Conservation (phyloP, 208 protist species). For the Acanthamoeba royreba region DNA sequence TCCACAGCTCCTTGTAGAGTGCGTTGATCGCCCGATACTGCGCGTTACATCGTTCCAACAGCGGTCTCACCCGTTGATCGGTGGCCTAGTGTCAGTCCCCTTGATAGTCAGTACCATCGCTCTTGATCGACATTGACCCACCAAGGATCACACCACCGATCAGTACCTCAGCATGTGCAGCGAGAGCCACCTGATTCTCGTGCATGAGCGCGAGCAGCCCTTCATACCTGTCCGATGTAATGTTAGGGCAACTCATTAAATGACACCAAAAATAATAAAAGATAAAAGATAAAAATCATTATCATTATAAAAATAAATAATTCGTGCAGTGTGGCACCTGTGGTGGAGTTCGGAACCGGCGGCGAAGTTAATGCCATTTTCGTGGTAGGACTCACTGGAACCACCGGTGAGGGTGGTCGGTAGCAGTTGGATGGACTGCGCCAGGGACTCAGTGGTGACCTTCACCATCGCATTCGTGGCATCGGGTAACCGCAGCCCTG, state of each 20-base stretch:
- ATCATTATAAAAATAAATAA: neutral
- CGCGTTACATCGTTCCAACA: constrained; percentile 1
- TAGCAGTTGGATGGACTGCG: neutral
- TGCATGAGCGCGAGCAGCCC: neutral
- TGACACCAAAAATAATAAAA: neutral
- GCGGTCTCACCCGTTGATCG: neutral
- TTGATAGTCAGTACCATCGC: neutral
- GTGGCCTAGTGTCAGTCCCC: neutral
- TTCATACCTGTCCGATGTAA: constrained; percentile 31
- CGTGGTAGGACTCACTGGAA: neutral
- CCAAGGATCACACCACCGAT: no score
- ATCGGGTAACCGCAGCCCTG: neutral
- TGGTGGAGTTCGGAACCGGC: neutral
- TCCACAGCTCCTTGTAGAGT: constrained; percentile 39
- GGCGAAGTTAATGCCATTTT: neutral
- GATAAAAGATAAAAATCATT: neutral
- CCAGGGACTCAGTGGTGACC: neutral
- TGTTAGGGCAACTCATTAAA: neutral
- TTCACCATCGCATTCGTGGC: neutral
- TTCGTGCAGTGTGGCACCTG: no score
- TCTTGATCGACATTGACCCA: neutral
- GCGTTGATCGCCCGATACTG: constrained; percentile 30
- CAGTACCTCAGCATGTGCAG: neutral
- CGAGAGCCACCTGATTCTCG: constrained; percentile 21
- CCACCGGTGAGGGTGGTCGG: neutral